Conservation (phyloP, 177 flowering plant genomes). For the Vitis hybrid region DNA sequence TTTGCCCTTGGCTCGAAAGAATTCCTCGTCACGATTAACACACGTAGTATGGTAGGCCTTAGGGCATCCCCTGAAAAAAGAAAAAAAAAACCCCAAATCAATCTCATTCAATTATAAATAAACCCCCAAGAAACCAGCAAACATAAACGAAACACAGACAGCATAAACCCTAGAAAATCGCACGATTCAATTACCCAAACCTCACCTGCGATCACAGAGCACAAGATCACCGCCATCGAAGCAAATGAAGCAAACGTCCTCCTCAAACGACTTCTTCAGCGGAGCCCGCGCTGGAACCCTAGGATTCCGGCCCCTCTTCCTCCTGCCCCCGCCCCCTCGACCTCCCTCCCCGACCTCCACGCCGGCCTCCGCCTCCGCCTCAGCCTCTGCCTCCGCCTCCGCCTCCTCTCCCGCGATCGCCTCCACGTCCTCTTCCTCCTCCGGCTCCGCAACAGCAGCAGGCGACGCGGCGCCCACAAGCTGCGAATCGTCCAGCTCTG, state of each 20-base stretch:
- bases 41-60: constrained; percentile 95
- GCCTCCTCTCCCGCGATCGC: neutral
- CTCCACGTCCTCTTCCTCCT: constrained; percentile 2
- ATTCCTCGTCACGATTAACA: constrained; percentile 84
- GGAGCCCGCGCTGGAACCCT: constrained; percentile 21
- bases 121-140: neutral
- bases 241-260: constrained; percentile 82
- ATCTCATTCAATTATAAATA: neutral
- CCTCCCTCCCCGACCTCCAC: constrained; percentile 21
- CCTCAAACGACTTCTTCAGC: constrained; percentile 43
- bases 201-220: constrained; percentile 72
- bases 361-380: constrained; percentile 1
- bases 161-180: neutral
- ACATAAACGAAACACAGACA: neutral
- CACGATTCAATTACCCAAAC: neutral
- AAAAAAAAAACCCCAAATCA: constrained; percentile 1
- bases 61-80: constrained; percentile 73
- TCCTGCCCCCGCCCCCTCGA: constrained; percentile 31
- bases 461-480: neutral
- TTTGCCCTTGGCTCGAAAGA: constrained; percentile 80
- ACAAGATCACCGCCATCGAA: constrained; percentile 80
- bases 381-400: constrained; percentile 1
- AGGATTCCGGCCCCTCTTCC: constrained; percentile 42
- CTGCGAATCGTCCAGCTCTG: neutral
- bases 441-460: constrained; percentile 4